These are phyloP conservation scores for Apiotrichum sp. DNA, from an alignment of 1,284 basidiomycete species.

Conservation along the genomic window DNA sequence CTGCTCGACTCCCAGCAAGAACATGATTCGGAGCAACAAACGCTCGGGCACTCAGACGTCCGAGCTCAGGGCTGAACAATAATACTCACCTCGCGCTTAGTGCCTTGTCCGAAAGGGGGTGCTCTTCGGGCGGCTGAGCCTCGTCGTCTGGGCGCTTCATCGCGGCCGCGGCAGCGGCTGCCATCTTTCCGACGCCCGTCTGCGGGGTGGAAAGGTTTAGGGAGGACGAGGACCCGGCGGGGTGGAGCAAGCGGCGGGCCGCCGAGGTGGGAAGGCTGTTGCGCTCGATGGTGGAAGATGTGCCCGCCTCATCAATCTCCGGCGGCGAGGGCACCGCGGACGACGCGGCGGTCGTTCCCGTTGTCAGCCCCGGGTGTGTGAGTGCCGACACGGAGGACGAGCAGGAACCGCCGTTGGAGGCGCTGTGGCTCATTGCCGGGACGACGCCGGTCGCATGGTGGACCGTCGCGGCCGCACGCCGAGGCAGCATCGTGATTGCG, in stretches of 20 bases:
- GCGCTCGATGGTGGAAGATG: not conserved
- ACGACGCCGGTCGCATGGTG: not conserved
- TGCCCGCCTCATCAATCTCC: slow-evolving; percentile 2
- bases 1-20: no score
- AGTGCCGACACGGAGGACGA: slow-evolving; percentile 8
- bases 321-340: slow-evolving; percentile 15
- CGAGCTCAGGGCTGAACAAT: no score
- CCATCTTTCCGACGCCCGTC: slow-evolving; percentile 39
- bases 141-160: slow-evolving; percentile 6
- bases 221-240: not conserved
- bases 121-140: slow-evolving; percentile 21
- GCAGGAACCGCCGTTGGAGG: not conserved
- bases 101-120: slow-evolving; percentile 37
- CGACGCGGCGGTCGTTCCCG: slow-evolving; percentile 14
- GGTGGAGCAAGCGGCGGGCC: not conserved
- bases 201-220: slow-evolving; percentile 19
- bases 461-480: not conserved
- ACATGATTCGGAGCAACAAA: no score
- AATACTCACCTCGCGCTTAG: slow-evolving; percentile 30
- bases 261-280: no score
- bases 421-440: not conserved
- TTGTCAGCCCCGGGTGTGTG: slow-evolving; percentile 12
- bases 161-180: slow-evolving; percentile 36
- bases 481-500: not conserved
- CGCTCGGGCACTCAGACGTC: no score